Percentiles rank a stretch among this genome's conserved stretches.
Evolutionary conservation across 805 yeast species (phyloP).

Genomic region (Isabelozyma pseudorhagii): DNA sequence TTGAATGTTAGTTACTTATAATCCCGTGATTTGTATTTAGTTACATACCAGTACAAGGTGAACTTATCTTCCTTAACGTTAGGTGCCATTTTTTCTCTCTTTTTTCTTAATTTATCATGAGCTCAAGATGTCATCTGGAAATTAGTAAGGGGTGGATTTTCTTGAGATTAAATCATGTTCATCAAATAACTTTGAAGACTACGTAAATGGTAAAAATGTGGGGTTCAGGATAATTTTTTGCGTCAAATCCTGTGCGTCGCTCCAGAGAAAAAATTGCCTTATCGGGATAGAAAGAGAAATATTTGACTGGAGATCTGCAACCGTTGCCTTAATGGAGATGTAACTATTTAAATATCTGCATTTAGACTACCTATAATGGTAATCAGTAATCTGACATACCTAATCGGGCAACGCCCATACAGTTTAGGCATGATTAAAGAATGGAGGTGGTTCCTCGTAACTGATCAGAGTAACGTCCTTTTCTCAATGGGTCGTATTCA

Average conservation of each 20-base stretch:
- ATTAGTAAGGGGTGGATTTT: not conserved
- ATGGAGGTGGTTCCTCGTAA: slow-evolving; percentile 3
- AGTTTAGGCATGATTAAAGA: not conserved
- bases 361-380: not conserved
- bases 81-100: not conserved
- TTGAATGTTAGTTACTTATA: not conserved
- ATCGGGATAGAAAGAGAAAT: not conserved
- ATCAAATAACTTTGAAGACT: not conserved
- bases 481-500: slow-evolving; percentile 62
- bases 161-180: not conserved
- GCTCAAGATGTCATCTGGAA: too few relatives aligned
- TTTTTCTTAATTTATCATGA: not conserved
- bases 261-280: not conserved
- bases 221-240: not conserved
- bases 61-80: not conserved
- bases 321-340: too few relatives aligned
- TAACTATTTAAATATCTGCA: not conserved
- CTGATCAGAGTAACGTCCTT: slow-evolving; percentile 53
- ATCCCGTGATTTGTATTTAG: not conserved
- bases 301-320: not conserved
- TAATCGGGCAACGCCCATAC: not conserved
- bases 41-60: not conserved
- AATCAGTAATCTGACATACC: not conserved
- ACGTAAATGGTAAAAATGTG: not conserved
- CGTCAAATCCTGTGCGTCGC: not conserved